These are phyloP conservation scores for Diaporthe velutina DNA, from an alignment of 2,329 filamentous ascomycete genomes.

Conservation along the genomic window DNA sequence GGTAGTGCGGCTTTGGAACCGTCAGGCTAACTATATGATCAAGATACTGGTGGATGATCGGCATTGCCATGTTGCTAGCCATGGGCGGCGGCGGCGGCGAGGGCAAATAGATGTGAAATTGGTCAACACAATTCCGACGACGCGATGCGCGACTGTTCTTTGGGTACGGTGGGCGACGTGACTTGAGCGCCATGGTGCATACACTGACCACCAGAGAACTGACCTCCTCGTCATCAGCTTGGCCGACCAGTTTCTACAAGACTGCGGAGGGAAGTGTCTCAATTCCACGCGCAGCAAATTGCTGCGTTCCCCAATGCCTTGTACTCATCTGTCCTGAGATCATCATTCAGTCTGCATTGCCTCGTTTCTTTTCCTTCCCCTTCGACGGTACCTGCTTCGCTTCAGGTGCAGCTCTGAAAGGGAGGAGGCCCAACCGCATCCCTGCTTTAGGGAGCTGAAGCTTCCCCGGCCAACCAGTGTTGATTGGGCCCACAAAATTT, in stretches of 20 bases:
- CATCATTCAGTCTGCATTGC: background rate
- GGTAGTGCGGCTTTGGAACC: slow-evolving; percentile 20
- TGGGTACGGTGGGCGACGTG: background rate
- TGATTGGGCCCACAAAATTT: slow-evolving; percentile 37
- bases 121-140: slow-evolving; percentile 11
- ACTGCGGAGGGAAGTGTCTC: background rate
- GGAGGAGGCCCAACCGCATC: slow-evolving; percentile 10
- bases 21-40: slow-evolving; percentile 43
- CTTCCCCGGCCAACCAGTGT: slow-evolving; percentile 34
- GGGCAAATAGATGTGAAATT: slow-evolving; percentile 58
- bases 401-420: slow-evolving; percentile 13
- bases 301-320: background rate
- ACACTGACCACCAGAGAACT: background rate
- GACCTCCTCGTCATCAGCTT: background rate
- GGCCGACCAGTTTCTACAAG: background rate
- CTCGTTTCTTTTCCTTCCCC: slow-evolving; percentile 2
- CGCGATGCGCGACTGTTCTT: background rate
- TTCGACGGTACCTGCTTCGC: background rate
- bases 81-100: slow-evolving; percentile 64
- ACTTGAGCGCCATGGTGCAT: background rate
- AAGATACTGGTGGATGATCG: slow-evolving; percentile 78
- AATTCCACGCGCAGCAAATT: background rate
- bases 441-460: slow-evolving; percentile 31
- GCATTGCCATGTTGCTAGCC: slow-evolving; percentile 66
- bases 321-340: background rate